Evolutionary conservation across 179 eudicot species (phyloP).

Genomic region (Camellia oleifera): DNA sequence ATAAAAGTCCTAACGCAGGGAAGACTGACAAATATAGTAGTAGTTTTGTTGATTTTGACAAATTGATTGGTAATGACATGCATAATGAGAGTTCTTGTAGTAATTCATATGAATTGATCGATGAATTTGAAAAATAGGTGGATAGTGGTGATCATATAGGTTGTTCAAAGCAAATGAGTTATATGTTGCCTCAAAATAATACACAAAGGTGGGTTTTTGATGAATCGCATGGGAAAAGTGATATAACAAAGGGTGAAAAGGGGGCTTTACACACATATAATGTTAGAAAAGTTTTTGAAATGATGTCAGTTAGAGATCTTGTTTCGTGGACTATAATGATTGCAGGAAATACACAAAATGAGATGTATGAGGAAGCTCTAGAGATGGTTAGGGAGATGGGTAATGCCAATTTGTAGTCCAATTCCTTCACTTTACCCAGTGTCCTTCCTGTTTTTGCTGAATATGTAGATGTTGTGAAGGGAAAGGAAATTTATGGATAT

Average conservation of each 20-base stretch:
- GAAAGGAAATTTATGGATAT: slow-evolving; percentile 81
- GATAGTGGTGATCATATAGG: neutral
- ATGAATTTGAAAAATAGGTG: neutral
- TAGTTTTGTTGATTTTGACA: slow-evolving; percentile 2
- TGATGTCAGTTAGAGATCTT: slow-evolving; percentile 61
- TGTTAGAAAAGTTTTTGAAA: slow-evolving; percentile 68
- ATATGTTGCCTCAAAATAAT: neutral
- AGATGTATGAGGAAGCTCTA: slow-evolving; percentile 64
- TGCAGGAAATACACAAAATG: slow-evolving; percentile 68
- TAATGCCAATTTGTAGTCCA: slow-evolving; percentile 44
- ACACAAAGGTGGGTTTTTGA: neutral
- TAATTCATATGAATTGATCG: slow-evolving; percentile 6
- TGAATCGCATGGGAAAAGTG: neutral
- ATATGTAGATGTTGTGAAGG: slow-evolving; percentile 50
- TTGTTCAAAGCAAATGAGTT: slow-evolving; percentile 11
- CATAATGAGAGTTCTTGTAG: slow-evolving; percentile 1
- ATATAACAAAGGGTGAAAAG: slow-evolving; percentile 7
- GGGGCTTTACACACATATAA: slow-evolving; percentile 24
- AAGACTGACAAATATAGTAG: slow-evolving; percentile 1
- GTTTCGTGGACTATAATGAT: slow-evolving; percentile 89
- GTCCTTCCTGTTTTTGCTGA: slow-evolving; percentile 69
- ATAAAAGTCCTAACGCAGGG: slow-evolving; percentile 32
- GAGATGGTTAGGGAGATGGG: slow-evolving; percentile 62
- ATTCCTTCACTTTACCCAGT: slow-evolving; percentile 69
- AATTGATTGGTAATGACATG: neutral